Conservation (phyloP, 805 yeast genomes). For the Lipomyces spencermartinsiae region DNA sequence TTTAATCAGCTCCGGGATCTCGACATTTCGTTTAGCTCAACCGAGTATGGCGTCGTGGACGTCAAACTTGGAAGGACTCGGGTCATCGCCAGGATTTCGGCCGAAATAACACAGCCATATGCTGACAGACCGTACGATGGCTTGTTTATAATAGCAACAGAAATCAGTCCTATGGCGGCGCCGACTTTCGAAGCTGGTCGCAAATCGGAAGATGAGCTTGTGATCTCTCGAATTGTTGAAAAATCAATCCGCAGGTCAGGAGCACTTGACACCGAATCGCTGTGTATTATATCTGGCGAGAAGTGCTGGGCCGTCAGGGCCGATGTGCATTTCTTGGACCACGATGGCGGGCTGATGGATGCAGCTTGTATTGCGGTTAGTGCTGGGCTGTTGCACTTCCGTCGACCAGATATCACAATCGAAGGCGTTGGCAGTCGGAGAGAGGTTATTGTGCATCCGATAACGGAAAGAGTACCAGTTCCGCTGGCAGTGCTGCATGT, state of each 20-base stretch:
- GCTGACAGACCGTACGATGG: constrained; percentile 97
- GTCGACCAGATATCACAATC: constrained; percentile 81
- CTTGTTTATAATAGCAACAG: constrained; percentile 79
- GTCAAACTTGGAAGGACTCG: constrained; percentile 77
- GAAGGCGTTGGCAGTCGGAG: constrained; percentile 44
- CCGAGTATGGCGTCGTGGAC: constrained; percentile 80
- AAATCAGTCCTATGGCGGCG: constrained; percentile 88
- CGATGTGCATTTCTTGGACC: constrained; percentile 85
- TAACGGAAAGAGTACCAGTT: constrained; percentile 84
- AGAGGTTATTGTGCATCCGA: constrained; percentile 61
- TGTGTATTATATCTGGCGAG: constrained; percentile 89
- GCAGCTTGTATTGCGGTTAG: constrained; percentile 89
- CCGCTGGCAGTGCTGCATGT: constrained; percentile 84
- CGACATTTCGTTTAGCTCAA: constrained; percentile 63
- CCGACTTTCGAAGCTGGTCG: constrained; percentile 76
- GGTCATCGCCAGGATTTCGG: constrained; percentile 73
- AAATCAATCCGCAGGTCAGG: constrained; percentile 90
- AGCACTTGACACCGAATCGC: constrained; percentile 86
- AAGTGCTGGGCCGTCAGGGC: constrained; percentile 92
- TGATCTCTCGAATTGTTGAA: constrained; percentile 82
- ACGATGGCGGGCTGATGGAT: constrained; percentile 93
- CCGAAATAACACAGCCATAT: constrained; percentile 77
- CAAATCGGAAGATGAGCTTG: constrained; percentile 78
- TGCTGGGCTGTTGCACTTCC: constrained; percentile 81
- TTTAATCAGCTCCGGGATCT: constrained; percentile 70